Evolutionary conservation across 2,329 filamentous ascomycete species (phyloP), one percentile per base, ranked within the genome.

Genomic region (Colletotrichum lupini): DNA sequence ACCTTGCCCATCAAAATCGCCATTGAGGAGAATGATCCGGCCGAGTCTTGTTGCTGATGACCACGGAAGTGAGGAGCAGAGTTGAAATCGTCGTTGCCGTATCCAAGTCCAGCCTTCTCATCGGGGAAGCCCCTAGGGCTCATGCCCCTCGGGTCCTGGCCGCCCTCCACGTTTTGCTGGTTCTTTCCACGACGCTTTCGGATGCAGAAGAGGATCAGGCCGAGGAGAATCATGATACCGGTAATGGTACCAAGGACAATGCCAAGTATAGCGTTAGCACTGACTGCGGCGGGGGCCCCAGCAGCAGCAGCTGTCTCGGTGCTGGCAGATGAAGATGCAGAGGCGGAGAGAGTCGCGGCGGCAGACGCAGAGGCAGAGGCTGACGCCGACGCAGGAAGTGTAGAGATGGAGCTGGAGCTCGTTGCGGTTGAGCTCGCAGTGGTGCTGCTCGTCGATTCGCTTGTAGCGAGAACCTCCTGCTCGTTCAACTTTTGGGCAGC

Each of bases 181-280:
- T 88, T 87, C 80, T 89, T 91, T 76, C 89, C 87, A 72, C 87
- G 88, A 76, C 89, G 89, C 79, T 90, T 88, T 22, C 71, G 55
- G 28, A 95, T 83, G 32, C 93, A 86, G 63, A 97, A 85, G 24
- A 98, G 87, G n/a, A 95, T 80, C 1, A 94, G 81, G 30, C 93
- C 87, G n/a, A 97, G 85, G 7, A 98, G 80, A 0, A 91, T 83
- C 24, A 93, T 91, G 65, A 95, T 85, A 22, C 93, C 95, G 65
- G 94, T 89, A 26, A 98, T 91, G n/a, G 92, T 91, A 14, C 95
- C 95, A 1, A 98, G 87, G 0, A 94, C 94, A 63, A 94, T 94
- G 42, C 94, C 95, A 1, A 98, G 87, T 32, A 98, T 92, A 8
- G 91, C 76, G 82, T 88, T 85, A 80, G 85, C 77, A 28, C 80